Evolutionary conservation across 768 basidiomycete genomes (phyloP), one percentile per base, ranked within the genome.

Genomic region (Clavaria fumosa): DNA sequence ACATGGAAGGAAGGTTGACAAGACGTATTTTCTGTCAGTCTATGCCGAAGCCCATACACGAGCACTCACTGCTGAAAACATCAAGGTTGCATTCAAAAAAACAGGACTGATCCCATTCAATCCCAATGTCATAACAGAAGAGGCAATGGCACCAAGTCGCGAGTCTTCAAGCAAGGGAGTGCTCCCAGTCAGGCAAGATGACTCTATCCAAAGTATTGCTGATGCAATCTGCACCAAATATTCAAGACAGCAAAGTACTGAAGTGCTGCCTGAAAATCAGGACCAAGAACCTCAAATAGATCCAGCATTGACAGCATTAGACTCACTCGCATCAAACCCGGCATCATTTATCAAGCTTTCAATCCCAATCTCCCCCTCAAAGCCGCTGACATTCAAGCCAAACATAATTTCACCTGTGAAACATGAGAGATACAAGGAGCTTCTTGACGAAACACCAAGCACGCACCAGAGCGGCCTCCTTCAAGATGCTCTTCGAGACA

Each of bases 11-110:
- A n/a, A n/a, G n/a, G 43, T 60, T 23, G 43, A 36, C 5, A 59
- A 59, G 38, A 28, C 30, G 10, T 59, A 58, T 33, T 60, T 60
- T 35, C 35, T 55, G 1, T 6, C 37, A 0, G 36, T 54, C 1
- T 54, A 54, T 38, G 38, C 12, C 17, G 5, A 17, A 1, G 47
- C 43, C 1, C 43, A 46, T 38, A 28, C 22, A 9, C 31, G 30
- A 15, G 39, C 34, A 24, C 30, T 46, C 28, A 45, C 46, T 17
- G 10, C 23, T n/a, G 33, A 24, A 23, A 43, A 31, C 33, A 47
- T 47, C 22, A 39, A 40, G 23, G 30, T 45, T 6, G 50, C 48
- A 9, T 52, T 52, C 39, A 20, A 32, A 4, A 47, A 47, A 32
- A 52, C 47, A 27, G 48, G 49, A 10, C 27, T 51, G 21, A 20